A percentile compares a stretch with the other conserved stretches of the same genome.
Evolutionary conservation across 2,329 filamentous ascomycete genomes (phyloP).

Genomic region (Niveomyces coronatus): DNA sequence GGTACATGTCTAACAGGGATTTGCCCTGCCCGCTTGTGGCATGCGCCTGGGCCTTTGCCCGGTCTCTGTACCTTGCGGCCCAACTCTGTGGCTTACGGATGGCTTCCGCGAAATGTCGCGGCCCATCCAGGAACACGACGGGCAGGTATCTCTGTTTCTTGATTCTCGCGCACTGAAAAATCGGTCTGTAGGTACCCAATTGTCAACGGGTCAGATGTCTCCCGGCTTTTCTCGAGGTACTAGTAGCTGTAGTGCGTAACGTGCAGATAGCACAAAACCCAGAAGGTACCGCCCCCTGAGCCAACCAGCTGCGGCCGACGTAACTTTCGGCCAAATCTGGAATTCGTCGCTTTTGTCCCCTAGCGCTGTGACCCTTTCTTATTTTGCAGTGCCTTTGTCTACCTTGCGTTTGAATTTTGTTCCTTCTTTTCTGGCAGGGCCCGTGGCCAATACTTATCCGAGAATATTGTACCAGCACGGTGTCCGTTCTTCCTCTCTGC

Average conservation of each 20-base stretch:
- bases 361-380: neutral
- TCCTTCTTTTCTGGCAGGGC: neutral
- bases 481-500: neutral
- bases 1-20: too few species aligned
- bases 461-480: neutral
- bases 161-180: too few species aligned
- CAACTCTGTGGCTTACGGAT: constrained; percentile 5
- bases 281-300: too few species aligned
- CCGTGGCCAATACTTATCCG: neutral
- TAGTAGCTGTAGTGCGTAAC: too few species aligned
- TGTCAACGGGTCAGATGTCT: neutral
- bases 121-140: neutral
- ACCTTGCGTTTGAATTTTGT: neutral
- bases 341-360: constrained; percentile 5
- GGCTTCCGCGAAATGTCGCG: constrained; percentile 5
- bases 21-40: neutral
- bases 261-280: too few species aligned
- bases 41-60: constrained; percentile 1
- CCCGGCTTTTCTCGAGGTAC: too few species aligned
- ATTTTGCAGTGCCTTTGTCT: neutral
- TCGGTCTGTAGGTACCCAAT: too few species aligned
- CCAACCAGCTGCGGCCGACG: too few species aligned
- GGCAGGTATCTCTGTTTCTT: too few species aligned
- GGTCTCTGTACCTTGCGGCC: constrained; percentile 9
- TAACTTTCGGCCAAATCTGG: neutral